These are phyloP conservation scores for Salvia sclarea DNA, from an alignment of 305 asterid genomes.

Conservation along the genomic window DNA sequence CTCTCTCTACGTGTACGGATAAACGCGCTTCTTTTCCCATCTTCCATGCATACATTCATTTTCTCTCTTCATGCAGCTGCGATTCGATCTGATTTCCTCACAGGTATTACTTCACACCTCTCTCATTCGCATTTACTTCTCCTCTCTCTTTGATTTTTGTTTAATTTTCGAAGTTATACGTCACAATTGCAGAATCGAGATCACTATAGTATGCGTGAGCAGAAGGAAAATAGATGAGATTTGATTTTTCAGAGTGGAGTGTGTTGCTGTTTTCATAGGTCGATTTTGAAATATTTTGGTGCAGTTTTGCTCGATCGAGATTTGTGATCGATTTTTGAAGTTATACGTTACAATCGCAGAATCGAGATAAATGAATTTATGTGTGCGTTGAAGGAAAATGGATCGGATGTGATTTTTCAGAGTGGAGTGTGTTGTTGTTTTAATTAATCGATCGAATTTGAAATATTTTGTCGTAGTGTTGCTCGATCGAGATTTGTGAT, in stretches of 20 bases:
- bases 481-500: constrained; percentile 39
- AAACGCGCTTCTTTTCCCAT: constrained; percentile 21
- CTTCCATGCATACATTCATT: constrained; percentile 25
- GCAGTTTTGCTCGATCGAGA: constrained; percentile 37
- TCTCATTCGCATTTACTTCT: neutral
- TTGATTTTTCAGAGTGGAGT: neutral
- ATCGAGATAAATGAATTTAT: neutral
- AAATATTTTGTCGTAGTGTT: constrained; percentile 28
- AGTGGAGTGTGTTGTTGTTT: neutral
- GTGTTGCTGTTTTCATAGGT: neutral
- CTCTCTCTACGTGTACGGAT: constrained; percentile 43
- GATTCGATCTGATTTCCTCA: constrained; percentile 35
- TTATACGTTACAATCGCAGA: neutral
- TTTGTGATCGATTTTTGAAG: constrained; percentile 54
- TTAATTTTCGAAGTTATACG: neutral
- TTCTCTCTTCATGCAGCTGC: constrained; percentile 34
- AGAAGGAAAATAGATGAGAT: neutral
- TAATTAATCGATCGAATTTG: neutral
- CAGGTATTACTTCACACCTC: constrained; percentile 36
- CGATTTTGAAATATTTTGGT: neutral
- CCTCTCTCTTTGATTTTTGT: neutral
- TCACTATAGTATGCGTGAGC: neutral
- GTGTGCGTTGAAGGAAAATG: neutral
- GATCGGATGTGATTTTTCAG: neutral
- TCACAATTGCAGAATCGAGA: neutral